phyloP scores from a whole-genome alignment of 116 monocot genomes.

The Zostera marina region DNA sequence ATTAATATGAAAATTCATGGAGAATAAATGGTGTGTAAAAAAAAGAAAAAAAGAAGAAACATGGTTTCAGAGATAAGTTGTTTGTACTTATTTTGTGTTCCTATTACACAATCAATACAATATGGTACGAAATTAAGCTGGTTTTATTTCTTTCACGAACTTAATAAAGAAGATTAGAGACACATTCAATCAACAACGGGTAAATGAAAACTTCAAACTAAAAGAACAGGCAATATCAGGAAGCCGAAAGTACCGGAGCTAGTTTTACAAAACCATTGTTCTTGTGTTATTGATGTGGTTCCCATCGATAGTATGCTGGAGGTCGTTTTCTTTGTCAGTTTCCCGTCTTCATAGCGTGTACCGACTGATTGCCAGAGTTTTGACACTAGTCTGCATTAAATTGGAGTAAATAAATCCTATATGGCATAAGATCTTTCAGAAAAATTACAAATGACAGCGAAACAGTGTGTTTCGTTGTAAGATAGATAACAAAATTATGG shows the following conservation, averaged over 20 bases:
- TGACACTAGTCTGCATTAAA: slow-evolving; percentile 34
- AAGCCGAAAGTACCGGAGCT: slow-evolving; percentile 23
- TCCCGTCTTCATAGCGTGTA: slow-evolving; percentile 41
- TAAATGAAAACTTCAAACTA: not conserved
- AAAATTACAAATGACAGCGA: too few relatives aligned
- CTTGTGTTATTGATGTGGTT: slow-evolving; percentile 9
- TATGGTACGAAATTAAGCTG: not conserved
- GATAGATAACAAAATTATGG: not conserved
- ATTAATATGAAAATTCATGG: not conserved
- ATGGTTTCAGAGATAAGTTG: not conserved
- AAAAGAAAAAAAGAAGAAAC: not conserved
- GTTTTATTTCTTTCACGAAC: not conserved
- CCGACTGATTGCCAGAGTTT: slow-evolving; percentile 56
- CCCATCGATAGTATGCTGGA: slow-evolving; percentile 29
- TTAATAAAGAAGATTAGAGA: not conserved
- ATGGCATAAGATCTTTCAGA: not conserved
- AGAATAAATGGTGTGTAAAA: not conserved
- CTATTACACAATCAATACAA: not conserved
- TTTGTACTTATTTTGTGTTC: not conserved
- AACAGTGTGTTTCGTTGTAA: not conserved
- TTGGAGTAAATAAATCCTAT: not conserved
- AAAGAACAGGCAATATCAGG: not conserved
- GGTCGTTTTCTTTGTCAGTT: slow-evolving; percentile 38
- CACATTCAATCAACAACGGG: not conserved
- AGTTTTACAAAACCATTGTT: slow-evolving; percentile 57